Base-by-base conservation (phyloP, 495 filamentous ascomycete species). In the Daldinia vernicosa region DNA sequence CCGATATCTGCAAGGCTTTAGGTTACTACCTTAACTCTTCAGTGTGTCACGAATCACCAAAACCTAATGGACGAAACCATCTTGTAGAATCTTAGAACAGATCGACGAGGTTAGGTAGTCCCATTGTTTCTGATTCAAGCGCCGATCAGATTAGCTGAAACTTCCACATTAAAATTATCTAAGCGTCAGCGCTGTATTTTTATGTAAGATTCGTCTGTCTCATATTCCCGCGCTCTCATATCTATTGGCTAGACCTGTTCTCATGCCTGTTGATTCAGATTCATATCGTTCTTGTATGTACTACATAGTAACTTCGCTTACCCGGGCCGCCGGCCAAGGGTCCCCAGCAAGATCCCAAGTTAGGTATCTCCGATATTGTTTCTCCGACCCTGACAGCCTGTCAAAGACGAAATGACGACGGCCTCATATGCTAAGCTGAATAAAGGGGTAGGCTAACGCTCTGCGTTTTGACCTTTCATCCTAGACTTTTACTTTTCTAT, bases 121-220 rank as follows among this genome's bases (percentile, higher is more conserved):
- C 55, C 12, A 32, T 47, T 52, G 59, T 64, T 57, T 61, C 57
- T 58, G 61, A 63, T 60, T 50, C 53, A 33, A 50, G 12, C 35
- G 62, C 33, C 61, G 71, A 74, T 74, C 71, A 67, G 58, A 63
- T 66, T 32, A 37, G 39, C 71, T 70, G 70, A 72, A 72, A 72
- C 70, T 69, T 24, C 58, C 63, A 57, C 30, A 39, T 60, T 68
- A 65, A 22, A 60, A 26, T 65, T 64, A 22, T 56, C 57, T 56
- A 57, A 50, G 59, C 51, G 52, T 32, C 12, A n/a, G 28, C 37
- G 50, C 55, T 62, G 28, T 28, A 32, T n/a, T 60, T 37, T 39
- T 53, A 17, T 62, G 40, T 19, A 24, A 70, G 43, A 74, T 70
- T 66, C 32, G 26, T 39, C 56, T 60, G 70, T 73, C 70, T 73